Conservation (phyloP, 2,329 filamentous ascomycete species). For the Botrytis aclada region DNA sequence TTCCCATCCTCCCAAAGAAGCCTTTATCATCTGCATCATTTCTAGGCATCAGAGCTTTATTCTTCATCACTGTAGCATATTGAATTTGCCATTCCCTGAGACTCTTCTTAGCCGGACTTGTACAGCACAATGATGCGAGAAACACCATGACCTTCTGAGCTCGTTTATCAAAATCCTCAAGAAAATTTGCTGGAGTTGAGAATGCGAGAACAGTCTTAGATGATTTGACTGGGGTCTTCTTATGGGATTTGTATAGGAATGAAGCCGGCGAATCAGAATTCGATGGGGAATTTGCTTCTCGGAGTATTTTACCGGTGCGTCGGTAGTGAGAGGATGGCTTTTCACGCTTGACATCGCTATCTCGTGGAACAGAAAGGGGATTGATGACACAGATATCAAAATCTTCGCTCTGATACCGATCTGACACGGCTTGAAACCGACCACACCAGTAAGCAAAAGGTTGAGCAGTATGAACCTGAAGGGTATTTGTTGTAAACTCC, state of each 20-base stretch:
- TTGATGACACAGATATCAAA: constrained; percentile 30
- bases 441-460: constrained; percentile 59
- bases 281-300: background rate
- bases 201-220: background rate
- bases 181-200: constrained; percentile 12
- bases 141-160: constrained; percentile 46
- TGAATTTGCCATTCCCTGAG: constrained; percentile 49
- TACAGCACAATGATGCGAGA: constrained; percentile 48
- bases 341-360: constrained; percentile 5
- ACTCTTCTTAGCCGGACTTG: constrained; percentile 47
- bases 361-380: constrained; percentile 10
- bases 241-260: background rate
- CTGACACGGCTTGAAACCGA: constrained; percentile 55
- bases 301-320: background rate
- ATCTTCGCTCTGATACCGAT: constrained; percentile 49
- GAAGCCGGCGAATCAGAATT: background rate
- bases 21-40: constrained; percentile 22
- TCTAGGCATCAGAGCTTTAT: constrained; percentile 21
- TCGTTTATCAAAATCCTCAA: constrained; percentile 44
- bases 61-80: constrained; percentile 42
- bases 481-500: constrained; percentile 27
- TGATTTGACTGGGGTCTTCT: background rate
- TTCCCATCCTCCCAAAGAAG: constrained; percentile 10
- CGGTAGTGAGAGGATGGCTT: background rate
- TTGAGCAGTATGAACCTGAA: constrained; percentile 44